Conservation (phyloP, 2,329 filamentous ascomycete genomes). For the Arachnomyces sp. region DNA sequence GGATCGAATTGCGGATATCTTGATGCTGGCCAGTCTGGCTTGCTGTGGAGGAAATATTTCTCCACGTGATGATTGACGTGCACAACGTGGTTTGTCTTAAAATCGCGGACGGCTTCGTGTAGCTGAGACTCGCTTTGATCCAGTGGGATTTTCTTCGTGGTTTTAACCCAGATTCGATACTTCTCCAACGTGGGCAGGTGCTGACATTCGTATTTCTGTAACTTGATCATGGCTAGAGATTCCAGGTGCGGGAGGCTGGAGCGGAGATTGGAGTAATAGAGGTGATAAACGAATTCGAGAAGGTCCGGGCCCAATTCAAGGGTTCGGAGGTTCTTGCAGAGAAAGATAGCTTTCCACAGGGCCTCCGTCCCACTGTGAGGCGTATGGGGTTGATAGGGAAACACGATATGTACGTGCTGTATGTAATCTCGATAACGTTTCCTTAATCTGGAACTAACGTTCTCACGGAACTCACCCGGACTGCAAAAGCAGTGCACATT, state of each 20-base stretch:
- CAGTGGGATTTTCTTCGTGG: neutral
- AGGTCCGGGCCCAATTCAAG: neutral
- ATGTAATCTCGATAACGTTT: neutral
- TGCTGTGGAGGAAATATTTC: neutral
- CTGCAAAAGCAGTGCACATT: neutral
- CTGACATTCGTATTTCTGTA: neutral
- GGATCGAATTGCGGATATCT: neutral
- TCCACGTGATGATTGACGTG: neutral
- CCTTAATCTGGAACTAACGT: neutral
- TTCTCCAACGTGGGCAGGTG: too few species aligned
- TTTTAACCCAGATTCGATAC: conserved; percentile 1
- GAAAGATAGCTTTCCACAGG: neutral
- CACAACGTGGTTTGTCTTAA: neutral
- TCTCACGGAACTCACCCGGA: neutral
- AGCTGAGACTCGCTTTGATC: neutral
- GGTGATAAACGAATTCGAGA: neutral
- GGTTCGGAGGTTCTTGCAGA: conserved; percentile 1
- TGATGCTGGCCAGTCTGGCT: neutral
- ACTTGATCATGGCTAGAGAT: neutral
- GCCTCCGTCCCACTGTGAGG: too few species aligned
- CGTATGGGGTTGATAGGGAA: too few species aligned
- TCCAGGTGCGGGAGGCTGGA: conserved; percentile 1
- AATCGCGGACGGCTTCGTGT: neutral
- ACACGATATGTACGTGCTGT: neutral
- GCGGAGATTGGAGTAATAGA: neutral